Evolutionary conservation across 306 rosid species (phyloP), one percentile per base, ranked within the genome.

Genomic region (Prosopis cineraria): DNA sequence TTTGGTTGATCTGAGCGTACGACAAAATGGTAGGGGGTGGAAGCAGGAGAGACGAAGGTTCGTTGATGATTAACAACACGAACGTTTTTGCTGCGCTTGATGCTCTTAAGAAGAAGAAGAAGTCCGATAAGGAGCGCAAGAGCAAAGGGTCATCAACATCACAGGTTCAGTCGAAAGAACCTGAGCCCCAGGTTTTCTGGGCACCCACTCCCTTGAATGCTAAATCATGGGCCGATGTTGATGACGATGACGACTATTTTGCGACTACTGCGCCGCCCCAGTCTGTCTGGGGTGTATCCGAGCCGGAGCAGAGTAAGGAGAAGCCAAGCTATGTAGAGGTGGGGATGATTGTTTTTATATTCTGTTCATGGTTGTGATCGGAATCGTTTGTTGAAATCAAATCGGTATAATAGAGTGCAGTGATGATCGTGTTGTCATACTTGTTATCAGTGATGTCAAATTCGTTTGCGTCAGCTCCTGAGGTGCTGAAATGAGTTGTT

Each of bases 31-130:
- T 86, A 10, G 98, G 97, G n/a, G 97, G 98, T 50, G 94, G 98
- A 84, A 88, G 88, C 88, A 82, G 92, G 85, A 90, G 97, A 77
- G 97, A 90, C 33, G 94, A 94, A 29, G 96, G 97, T 22, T 94
- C 97, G 71, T 63, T 90, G 90, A 83, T 87, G 76, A 82, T 90
- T 72, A 92, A 84, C 84, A 94, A 86, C 89, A 81, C 91, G 19
- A 94, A 94, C 63, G 98, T 94, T 53, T 94, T 94, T 77, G 96
- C 93, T 4, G 98, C 98, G 70, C 89, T 94, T 0, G 98, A 94
- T 48, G 83, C 94, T 63, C 85, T 92, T 58, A 89, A 89, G 88
- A 94, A 86, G 91, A 94, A 94, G 93, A 94, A 90, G 97, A 92
- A 92, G 84, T 86, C 96, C 0, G 98, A 94, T 75, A 94, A 91